Evolutionary conservation across 2,329 filamentous ascomycete genomes (phyloP).

Genomic region (Penicillium sp.): DNA sequence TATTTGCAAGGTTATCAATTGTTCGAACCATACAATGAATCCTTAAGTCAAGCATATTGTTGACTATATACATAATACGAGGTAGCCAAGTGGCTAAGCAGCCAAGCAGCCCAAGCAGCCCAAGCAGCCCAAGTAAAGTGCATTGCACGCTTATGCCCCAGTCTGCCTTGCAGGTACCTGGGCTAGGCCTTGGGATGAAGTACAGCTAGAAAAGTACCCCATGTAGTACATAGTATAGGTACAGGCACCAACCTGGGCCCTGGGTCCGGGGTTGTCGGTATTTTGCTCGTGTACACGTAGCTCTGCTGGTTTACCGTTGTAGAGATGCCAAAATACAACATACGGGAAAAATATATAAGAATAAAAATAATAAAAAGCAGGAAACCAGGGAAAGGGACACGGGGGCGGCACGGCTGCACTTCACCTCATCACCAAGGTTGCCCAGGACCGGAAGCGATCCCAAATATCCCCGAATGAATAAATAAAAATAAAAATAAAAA

Average conservation of each 20-base stretch:
- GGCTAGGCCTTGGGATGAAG: neutral
- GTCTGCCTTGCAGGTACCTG: constrained; percentile 1
- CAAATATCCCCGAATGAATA: neutral
- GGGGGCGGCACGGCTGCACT: neutral
- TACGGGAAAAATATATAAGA: neutral
- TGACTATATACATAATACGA: neutral
- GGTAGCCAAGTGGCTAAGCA: neutral
- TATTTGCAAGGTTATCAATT: constrained; percentile 13
- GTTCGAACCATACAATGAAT: constrained; percentile 6
- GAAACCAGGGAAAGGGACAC: neutral
- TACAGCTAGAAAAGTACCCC: neutral
- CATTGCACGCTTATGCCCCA: neutral
- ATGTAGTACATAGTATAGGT: neutral
- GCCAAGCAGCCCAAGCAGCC: neutral
- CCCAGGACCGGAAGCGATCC: neutral
- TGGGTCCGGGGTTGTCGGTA: neutral
- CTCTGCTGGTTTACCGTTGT: neutral
- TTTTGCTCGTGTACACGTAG: neutral
- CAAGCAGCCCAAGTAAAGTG: neutral
- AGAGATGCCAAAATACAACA: neutral
- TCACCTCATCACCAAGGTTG: neutral
- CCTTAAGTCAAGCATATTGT: neutral
- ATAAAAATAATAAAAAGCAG: neutral
- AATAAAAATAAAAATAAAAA: neutral
- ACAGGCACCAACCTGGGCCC: neutral